Percentiles rank a stretch among this genome's conserved stretches.
These are phyloP conservation scores for Leccinum solheimii DNA, from an alignment of 1,284 basidiomycete species.

Conservation along the genomic window DNA sequence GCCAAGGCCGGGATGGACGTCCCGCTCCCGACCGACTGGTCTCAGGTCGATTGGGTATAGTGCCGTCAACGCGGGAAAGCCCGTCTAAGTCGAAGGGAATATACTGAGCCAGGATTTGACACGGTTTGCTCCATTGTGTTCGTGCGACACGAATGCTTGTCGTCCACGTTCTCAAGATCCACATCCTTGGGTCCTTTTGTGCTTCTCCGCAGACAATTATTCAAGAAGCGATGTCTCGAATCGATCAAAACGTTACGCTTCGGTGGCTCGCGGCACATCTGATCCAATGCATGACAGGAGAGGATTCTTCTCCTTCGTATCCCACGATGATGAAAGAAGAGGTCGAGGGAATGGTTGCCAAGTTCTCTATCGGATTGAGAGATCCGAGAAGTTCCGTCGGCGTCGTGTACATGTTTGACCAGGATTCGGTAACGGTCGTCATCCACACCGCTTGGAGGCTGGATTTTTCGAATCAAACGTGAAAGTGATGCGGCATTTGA, in stretches of 20 bases:
- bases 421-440: constrained; percentile 26
- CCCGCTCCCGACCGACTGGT: constrained; percentile 20
- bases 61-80: constrained; percentile 22
- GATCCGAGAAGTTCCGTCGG: constrained; percentile 8
- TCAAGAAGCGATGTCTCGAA: constrained; percentile 8
- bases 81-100: constrained; percentile 13
- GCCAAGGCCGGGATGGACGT: constrained; percentile 13
- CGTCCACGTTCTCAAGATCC: constrained; percentile 28
- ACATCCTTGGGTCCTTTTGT: constrained; percentile 21
- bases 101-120: constrained; percentile 27
- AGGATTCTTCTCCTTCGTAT: not conserved
- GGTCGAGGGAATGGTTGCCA: constrained; percentile 31
- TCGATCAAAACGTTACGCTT: constrained; percentile 32
- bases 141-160: constrained; percentile 6
- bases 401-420: constrained; percentile 35
- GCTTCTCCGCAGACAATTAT: constrained; percentile 10
- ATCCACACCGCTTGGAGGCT: constrained; percentile 38
- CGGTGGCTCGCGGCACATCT: constrained; percentile 18
- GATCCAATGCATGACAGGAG: constrained; percentile 9
- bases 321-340: constrained; percentile 6
- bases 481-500: constrained; percentile 29
- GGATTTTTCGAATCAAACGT: constrained; percentile 27
- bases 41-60: constrained; percentile 22
- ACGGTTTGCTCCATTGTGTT: constrained; percentile 20
- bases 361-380: constrained; percentile 19